Conservation (phyloP, 306 rosid species). For the Trichosanthes cucumerina region DNA sequence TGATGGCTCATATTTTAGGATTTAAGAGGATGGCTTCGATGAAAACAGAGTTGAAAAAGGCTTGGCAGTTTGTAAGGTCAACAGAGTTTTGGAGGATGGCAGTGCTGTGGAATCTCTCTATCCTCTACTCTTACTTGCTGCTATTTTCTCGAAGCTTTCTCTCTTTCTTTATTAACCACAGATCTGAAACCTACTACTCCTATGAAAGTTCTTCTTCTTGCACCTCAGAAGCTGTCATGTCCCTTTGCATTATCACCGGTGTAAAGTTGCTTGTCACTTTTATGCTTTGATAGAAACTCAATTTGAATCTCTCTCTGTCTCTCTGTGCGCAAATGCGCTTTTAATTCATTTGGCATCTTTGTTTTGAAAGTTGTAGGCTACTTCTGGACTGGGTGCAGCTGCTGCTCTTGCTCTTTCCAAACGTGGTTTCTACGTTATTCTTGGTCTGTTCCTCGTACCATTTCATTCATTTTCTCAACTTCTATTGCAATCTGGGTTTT, state of each 20-base stretch:
- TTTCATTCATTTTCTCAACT: background rate
- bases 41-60: constrained; percentile 26
- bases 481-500: background rate
- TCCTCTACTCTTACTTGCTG: constrained; percentile 35
- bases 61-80: constrained; percentile 30
- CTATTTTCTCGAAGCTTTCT: constrained; percentile 20
- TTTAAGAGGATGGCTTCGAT: background rate
- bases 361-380: constrained; percentile 43
- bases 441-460: constrained; percentile 28
- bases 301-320: background rate
- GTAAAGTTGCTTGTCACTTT: constrained; percentile 20
- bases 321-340: background rate
- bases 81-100: constrained; percentile 67
- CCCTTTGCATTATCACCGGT: constrained; percentile 77
- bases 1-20: background rate
- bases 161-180: constrained; percentile 10
- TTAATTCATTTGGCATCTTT: background rate
- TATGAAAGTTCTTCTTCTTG: constrained; percentile 26
- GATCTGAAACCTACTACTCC: background rate
- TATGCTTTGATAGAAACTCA: background rate
- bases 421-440: constrained; percentile 59
- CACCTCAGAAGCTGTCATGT: constrained; percentile 22
- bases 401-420: constrained; percentile 58
- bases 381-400: constrained; percentile 83
- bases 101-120: constrained; percentile 39